Percentiles rank a stretch among this genome's conserved stretches.
Conservation (phyloP, 2,329 filamentous ascomycete species). For the Graphiopsis chlorocephala region DNA sequence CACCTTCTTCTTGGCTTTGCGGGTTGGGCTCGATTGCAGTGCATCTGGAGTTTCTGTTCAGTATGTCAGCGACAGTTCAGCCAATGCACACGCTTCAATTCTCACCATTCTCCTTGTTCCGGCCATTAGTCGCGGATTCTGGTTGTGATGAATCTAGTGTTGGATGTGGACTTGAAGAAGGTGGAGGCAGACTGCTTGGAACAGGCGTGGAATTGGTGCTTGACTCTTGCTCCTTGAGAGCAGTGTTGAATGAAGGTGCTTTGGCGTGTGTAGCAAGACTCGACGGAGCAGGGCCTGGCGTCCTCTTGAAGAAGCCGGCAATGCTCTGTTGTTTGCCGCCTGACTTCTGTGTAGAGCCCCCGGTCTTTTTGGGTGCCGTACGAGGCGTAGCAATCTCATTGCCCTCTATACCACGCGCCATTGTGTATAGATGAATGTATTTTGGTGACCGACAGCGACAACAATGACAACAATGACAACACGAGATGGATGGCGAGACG, state of each 20-base stretch:
- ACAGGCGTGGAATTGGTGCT: slow-evolving; percentile 63
- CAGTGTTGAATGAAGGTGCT: slow-evolving; percentile 26
- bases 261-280: slow-evolving; percentile 39
- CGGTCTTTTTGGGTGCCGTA: slow-evolving; percentile 45
- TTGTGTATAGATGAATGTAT: slow-evolving; percentile 21
- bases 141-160: slow-evolving; percentile 35
- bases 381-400: slow-evolving; percentile 47
- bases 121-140: slow-evolving; percentile 52
- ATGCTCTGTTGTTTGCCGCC: slow-evolving; percentile 68
- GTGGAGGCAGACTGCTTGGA: slow-evolving; percentile 75
- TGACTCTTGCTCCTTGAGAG: slow-evolving; percentile 25
- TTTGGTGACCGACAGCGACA: background rate
- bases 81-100: background rate
- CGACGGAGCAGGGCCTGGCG: slow-evolving; percentile 38
- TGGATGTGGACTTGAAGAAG: slow-evolving; percentile 67
- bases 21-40: slow-evolving; percentile 68
- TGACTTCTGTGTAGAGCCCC: slow-evolving; percentile 41
- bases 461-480: background rate
- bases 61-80: background rate
- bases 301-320: slow-evolving; percentile 69
- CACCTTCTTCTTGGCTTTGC: slow-evolving; percentile 68
- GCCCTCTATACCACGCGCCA: slow-evolving; percentile 47
- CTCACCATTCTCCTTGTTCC: slow-evolving; percentile 55
- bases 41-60: slow-evolving; percentile 42
- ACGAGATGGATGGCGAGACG: background rate